These are phyloP conservation scores for Xylariaceae sp. DNA, from an alignment of 2,329 filamentous ascomycete species.

Conservation along the genomic window DNA sequence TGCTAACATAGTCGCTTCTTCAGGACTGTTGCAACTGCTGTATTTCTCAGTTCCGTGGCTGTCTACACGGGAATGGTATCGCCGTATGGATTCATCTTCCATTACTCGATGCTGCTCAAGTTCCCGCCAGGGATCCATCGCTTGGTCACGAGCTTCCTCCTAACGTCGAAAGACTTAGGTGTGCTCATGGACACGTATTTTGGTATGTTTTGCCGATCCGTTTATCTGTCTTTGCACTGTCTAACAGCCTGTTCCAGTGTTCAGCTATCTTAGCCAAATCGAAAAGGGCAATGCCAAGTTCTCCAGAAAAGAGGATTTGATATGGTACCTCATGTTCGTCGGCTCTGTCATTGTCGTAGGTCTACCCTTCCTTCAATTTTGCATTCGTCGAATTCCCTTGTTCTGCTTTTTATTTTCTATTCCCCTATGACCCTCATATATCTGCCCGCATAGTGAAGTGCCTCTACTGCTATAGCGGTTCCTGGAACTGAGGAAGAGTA, in stretches of 20 bases:
- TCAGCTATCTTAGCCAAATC: conserved; percentile 68
- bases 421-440: conserved; percentile 50
- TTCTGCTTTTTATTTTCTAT: conserved; percentile 9
- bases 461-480: conserved; percentile 71
- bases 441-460: conserved; percentile 70
- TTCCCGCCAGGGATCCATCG: conserved; percentile 46
- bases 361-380: conserved; percentile 27
- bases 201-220: conserved; percentile 36
- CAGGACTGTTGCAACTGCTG: conserved; percentile 63
- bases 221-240: background rate
- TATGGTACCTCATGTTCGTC: conserved; percentile 75
- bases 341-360: conserved; percentile 72
- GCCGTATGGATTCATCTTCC: conserved; percentile 49
- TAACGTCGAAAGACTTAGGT: conserved; percentile 37
- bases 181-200: conserved; percentile 73
- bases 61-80: conserved; percentile 54
- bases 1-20: conserved; percentile 15
- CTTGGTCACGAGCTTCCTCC: conserved; percentile 39
- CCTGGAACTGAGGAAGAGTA: conserved; percentile 79
- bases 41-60: conserved; percentile 57
- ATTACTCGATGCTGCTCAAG: conserved; percentile 48
- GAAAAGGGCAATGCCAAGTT: conserved; percentile 71
- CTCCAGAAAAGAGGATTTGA: conserved; percentile 67
- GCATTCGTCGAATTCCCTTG: conserved; percentile 5
- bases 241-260: conserved; percentile 45